These are phyloP conservation scores for Brettanomyces sp. DNA, from an alignment of 805 yeast genomes.

Conservation along the genomic window DNA sequence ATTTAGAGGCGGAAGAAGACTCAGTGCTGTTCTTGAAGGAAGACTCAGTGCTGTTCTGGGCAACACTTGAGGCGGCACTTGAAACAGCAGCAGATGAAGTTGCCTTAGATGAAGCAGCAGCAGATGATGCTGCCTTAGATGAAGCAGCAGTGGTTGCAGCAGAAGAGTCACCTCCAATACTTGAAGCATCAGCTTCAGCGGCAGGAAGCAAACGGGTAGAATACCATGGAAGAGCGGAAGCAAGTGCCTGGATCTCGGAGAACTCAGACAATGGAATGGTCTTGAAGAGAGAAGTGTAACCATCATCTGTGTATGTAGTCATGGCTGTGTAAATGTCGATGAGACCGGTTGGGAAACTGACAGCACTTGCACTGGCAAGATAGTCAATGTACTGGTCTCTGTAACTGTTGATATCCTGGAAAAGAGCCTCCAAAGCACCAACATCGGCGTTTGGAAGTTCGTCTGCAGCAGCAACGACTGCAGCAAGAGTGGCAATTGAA, in stretches of 20 bases:
- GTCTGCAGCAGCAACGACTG: constrained; percentile 1
- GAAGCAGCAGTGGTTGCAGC: not conserved
- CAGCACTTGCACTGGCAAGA: constrained; percentile 5
- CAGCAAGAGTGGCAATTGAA: not conserved
- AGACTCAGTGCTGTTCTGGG: not conserved
- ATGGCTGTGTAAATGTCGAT: constrained; percentile 17
- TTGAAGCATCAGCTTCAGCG: constrained; percentile 1
- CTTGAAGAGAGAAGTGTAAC: constrained; percentile 27
- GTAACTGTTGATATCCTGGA: constrained; percentile 8
- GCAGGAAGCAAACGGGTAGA: constrained; percentile 13
- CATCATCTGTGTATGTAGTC: constrained; percentile 27
- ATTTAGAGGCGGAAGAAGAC: not conserved
- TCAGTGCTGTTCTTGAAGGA: not conserved
- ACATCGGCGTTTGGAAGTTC: constrained; percentile 1
- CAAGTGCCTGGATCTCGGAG: constrained; percentile 4
- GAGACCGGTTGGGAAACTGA: constrained; percentile 8
- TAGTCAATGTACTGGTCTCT: constrained; percentile 8
- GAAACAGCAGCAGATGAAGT: not conserved
- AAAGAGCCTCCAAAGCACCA: constrained; percentile 4
- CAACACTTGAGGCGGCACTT: constrained; percentile 1
- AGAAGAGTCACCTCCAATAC: not conserved
- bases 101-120: not conserved
- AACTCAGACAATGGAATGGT: constrained; percentile 3
- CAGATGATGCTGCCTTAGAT: not conserved
- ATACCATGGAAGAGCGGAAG: constrained; percentile 19